Percentiles rank a stretch among this genome's conserved stretches.
phyloP scores from a whole-genome alignment of 2,329 filamentous ascomycete species.

The Epichloe sp. region DNA sequence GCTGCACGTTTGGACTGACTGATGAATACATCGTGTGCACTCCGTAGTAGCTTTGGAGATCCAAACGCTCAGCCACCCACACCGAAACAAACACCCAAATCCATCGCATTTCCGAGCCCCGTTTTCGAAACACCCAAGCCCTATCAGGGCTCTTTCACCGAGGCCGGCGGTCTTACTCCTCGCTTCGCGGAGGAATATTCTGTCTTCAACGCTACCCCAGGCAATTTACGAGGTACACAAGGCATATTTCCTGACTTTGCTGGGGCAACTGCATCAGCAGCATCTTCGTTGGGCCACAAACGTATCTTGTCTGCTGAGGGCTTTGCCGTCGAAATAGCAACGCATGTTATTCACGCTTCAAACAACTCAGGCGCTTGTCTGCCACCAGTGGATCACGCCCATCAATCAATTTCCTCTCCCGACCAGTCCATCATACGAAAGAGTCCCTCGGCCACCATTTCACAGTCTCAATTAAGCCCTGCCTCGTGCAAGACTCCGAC shows the following conservation, averaged over 20 bases:
- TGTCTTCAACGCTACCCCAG: conserved; percentile 51
- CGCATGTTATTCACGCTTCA: conserved; percentile 51
- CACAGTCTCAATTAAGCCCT: conserved; percentile 15
- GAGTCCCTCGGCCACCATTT: conserved; percentile 16
- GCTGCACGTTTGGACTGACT: conserved; percentile 18
- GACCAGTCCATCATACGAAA: conserved; percentile 24
- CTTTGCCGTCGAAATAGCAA: conserved; percentile 37
- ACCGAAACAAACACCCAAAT: conserved; percentile 43
- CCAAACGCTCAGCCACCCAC: conserved; percentile 48
- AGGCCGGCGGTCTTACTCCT: conserved; percentile 43
- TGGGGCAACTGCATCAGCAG: conserved; percentile 22
- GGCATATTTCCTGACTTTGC: conserved; percentile 33
- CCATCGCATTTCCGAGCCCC: conserved; percentile 38
- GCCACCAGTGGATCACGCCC: conserved; percentile 46
- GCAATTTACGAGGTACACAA: conserved; percentile 37
- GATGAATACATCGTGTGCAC: conserved; percentile 9
- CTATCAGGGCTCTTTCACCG: conserved; percentile 32
- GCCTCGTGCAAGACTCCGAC: conserved; percentile 11
- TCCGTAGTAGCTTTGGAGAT: conserved; percentile 43
- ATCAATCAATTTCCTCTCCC: conserved; percentile 45
- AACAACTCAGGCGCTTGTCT: conserved; percentile 38
- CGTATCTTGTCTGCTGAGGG: conserved; percentile 37
- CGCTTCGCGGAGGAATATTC: conserved; percentile 52
- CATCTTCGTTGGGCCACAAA: conserved; percentile 27
- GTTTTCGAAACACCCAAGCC: conserved; percentile 44